Conservation (phyloP, 441 rosid genomes). For the Brassica balearica region DNA sequence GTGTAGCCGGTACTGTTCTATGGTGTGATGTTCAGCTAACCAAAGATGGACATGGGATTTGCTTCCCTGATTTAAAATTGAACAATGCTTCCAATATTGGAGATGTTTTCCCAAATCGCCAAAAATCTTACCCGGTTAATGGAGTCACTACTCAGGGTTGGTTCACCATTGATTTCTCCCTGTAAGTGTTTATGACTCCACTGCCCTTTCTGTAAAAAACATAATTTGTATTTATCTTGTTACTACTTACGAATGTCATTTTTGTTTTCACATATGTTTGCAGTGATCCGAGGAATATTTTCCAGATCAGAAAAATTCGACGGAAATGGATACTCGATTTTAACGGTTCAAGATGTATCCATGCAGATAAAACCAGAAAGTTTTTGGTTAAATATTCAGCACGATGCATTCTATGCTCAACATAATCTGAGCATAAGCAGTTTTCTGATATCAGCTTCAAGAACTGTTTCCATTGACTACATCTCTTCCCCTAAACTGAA, state of each 20-base stretch:
- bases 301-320: neutral
- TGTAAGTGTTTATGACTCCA: too few relatives aligned
- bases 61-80: constrained; percentile 60
- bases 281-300: neutral
- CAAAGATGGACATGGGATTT: constrained; percentile 58
- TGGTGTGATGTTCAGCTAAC: constrained; percentile 90
- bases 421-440: neutral
- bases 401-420: constrained; percentile 5
- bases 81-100: constrained; percentile 49
- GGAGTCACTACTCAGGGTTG: constrained; percentile 40
- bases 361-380: neutral
- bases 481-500: constrained; percentile 22
- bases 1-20: constrained; percentile 44
- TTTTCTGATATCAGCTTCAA: constrained; percentile 17
- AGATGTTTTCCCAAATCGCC: neutral
- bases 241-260: neutral
- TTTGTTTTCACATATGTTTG: neutral
- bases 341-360: neutral
- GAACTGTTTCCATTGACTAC: constrained; percentile 13
- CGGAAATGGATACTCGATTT: neutral
- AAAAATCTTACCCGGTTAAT: constrained; percentile 51
- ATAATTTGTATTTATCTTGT: too few relatives aligned
- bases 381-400: constrained; percentile 16
- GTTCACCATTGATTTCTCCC: constrained; percentile 46
- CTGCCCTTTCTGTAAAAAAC: too few relatives aligned